phyloP scores from a whole-genome alignment of 1,139 yeast species.

The Oligophagozyma castellii region DNA sequence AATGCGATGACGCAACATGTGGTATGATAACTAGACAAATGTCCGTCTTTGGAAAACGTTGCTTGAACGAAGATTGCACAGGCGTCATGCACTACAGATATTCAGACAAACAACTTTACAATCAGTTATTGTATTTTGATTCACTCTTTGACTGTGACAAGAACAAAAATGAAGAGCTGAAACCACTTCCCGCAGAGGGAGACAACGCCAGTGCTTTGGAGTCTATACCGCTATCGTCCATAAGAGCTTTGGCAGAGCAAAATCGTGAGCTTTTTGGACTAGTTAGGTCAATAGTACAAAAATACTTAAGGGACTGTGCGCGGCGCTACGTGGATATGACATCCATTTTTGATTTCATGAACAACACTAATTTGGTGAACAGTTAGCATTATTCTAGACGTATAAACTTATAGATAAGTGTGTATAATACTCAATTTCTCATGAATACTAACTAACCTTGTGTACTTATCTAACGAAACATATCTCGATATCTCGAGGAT shows the following conservation, averaged over 20 bases:
- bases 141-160: constrained; percentile 74
- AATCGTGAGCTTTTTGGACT: constrained; percentile 50
- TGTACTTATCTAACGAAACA: too few relatives aligned
- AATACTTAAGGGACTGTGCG: constrained; percentile 73
- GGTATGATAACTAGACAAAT: constrained; percentile 71
- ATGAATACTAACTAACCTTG: not conserved
- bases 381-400: too few relatives aligned
- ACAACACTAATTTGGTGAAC: too few relatives aligned
- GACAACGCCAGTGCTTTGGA: constrained; percentile 28
- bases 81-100: constrained; percentile 76
- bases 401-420: not conserved
- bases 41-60: constrained; percentile 78
- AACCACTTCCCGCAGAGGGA: constrained; percentile 31
- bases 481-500: too few relatives aligned
- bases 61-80: constrained; percentile 55
- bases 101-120: constrained; percentile 69
- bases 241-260: constrained; percentile 68
- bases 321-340: constrained; percentile 86
- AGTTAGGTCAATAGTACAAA: constrained; percentile 50
- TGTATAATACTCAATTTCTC: not conserved
- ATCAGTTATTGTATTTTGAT: constrained; percentile 69
- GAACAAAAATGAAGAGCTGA: constrained; percentile 44
- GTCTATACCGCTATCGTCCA: constrained; percentile 38
- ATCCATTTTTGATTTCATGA: constrained; percentile 51
- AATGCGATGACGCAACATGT: constrained; percentile 79